These are phyloP conservation scores for Metschnikowia shivogae DNA, from an alignment of 805 yeast species.

Conservation along the genomic window DNA sequence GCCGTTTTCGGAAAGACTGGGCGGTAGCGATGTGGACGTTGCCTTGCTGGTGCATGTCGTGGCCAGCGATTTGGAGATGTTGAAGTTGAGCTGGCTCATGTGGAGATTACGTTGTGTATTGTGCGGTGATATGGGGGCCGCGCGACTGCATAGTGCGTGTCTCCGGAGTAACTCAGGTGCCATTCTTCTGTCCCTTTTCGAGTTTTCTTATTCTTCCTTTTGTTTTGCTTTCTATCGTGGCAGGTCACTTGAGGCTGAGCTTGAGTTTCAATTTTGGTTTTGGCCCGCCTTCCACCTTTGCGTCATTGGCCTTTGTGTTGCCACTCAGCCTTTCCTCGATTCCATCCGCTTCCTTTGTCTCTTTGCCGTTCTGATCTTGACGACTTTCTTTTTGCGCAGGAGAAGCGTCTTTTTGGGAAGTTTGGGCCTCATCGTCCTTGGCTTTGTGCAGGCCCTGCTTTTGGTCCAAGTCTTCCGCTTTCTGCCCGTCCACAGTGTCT, in stretches of 20 bases:
- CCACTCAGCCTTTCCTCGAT: background rate
- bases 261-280: constrained; percentile 13
- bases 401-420: no score
- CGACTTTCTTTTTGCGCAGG: no score
- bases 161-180: no score
- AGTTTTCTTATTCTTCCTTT: no score
- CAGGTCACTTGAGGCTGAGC: constrained; percentile 6
- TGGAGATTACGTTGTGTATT: background rate
- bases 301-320: background rate
- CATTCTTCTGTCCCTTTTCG: no score
- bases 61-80: constrained; percentile 35
- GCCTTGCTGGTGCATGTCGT: constrained; percentile 41
- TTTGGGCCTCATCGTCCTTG: no score
- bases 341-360: background rate
- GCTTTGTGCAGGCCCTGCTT: background rate
- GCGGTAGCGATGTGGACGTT: constrained; percentile 21
- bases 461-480: background rate
- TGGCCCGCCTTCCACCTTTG: background rate
- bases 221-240: no score
- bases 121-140: constrained; percentile 1
- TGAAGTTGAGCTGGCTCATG: constrained; percentile 20
- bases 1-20: background rate
- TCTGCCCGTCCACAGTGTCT: background rate
- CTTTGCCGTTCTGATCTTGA: no score
- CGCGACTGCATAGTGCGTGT: constrained; percentile 1